Base-by-base conservation (phyloP, 805 yeast species). In the Sugiyamaella lignohabitans region DNA sequence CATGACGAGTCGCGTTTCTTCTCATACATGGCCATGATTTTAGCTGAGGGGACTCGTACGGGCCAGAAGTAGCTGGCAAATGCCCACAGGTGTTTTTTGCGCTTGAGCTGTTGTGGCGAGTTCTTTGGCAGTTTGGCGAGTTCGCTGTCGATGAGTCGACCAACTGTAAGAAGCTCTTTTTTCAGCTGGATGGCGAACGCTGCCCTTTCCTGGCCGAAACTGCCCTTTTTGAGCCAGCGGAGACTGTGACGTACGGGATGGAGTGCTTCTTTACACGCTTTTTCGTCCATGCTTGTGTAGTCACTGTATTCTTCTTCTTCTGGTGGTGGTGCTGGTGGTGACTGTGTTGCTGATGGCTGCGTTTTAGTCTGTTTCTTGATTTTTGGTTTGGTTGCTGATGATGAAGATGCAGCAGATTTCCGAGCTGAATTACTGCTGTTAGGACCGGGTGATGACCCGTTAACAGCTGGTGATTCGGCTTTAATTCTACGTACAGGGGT, bases 51-150 rank as follows among this genome's bases (percentile, higher is more conserved):
- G 37, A 84, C 96, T 51, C 76, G 75, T 2, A 80, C 84, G 2
- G 96, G 96, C 96, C 96, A 87, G 67, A 80, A 87, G 45, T 77
- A 74, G 18, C 88, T 74, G 3, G 93, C 87, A 62, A 82, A 87
- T 24, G 84, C 76, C 96, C 96, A 87, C 49, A 87, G 65, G 57
- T 87, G 93, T 60, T 76, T 81, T 48, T 71, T 69, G 48, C 68
- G 56, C 58, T 71, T 74, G 4, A 65, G 70, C 36, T 51, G 46
- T 14, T 53, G 56, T 6, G 29, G 30, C 18, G 51, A 51, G 0
- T 60, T 57, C 18, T 45, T 49, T 6, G 35, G 10, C 3, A 42
- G 39, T 16, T 61, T 56, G 14, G 49, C 48, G 19, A 69, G 70
- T 35, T 65, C 65, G 44, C 64, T 58, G 30, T 70, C 76, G 46